Base-by-base conservation (phyloP, 169 alveolate species). In the Eimeria zaria region DNA sequence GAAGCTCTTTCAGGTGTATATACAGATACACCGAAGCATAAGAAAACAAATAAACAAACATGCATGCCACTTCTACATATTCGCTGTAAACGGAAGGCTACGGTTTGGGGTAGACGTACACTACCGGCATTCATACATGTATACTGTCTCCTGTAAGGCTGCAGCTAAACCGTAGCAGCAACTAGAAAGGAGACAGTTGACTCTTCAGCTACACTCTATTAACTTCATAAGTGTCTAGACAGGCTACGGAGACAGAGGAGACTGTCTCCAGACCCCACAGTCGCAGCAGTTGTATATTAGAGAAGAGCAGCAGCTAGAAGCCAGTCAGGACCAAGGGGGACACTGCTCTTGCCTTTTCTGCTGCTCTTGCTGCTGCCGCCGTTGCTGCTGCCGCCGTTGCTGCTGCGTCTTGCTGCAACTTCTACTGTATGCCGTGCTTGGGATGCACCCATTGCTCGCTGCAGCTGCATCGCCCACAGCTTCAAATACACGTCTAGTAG, bases 391-490 rank as follows among this genome's bases (percentile, higher is more conserved):
- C 51, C 8, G 81, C 81, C 6, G 48, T 53, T 30, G 78, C 78
- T 30, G 44, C 41, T 30, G 78, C 78, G 39, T 8, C 44, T 71
- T 39, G 81, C 81, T 36, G 81, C 51, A 6, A 9, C 48, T 24
- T 71, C 53, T 33, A 18, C 51, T 71, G 48, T 53, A 2, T 30
- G 30, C 22, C 51, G 18, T 20, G 24, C n/a, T 9, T 30, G 30
- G 8, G 51, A 30, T 18, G 8, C 4, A 1, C 14, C 53, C 18
- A n/a, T n/a, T 12, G 81, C 81, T 39, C 46, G 81, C 30, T 71
- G 81, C 81, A 71, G 81, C 81, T 71, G 81, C 51, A 18, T 33
- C 41, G 81, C 81, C 81, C 81, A 71, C 30, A 71, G 51, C 24
- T 12, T 11, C 51, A 39, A 2, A 27, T 71, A 71, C 48, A 36